Base-by-base conservation (phyloP, 2,329 filamentous ascomycete genomes). In the Ceratocystiopsis sp. region DNA sequence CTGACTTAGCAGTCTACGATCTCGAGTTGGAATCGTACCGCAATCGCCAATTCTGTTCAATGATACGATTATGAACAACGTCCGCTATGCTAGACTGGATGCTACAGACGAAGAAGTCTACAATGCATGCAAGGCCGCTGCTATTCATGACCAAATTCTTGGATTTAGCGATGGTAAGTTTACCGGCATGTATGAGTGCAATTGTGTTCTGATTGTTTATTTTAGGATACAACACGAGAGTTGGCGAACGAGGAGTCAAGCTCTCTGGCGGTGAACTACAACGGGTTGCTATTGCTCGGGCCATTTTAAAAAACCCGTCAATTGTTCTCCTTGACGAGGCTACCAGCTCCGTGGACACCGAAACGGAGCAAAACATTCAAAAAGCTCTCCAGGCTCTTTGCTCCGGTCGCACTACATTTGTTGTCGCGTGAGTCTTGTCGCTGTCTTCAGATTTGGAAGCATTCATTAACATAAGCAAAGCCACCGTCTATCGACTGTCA, bases 251-350 rank as follows among this genome's bases (percentile, higher is more conserved):
- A 9, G 68, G 68, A 37, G 61, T 71, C 42, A 76, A 75, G 61
- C 59, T 81, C 2, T 80, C 76, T 4, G 77, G 77, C 2, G 77
- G 77, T 19, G 76, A 81, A 54, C 59, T 79, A 7, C 77, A 81
- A 52, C 70, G 77, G 39, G 68, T 80, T 25, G 76, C 77, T 6
- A 80, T 80, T 54, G 77, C 77, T 9, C 73, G 82, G 21, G 80
- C 82, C 1, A 70, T 89, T 40, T 63, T 87, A 49, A 83, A 84
- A 58, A 70, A 73, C 46, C 81, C 83, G 0, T 76, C 83, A 44
- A 77, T 87, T 46, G 74, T 89, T 11, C 68, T 89, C 35, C 68
- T 89, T 1, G 83, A 89, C 50, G 83, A 87, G 57, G 78, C 83
- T 1, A 86, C 84, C 4, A 84, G 80, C 35, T 78, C 82, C 8